These are phyloP conservation scores for Magnaporthiopsis incrustans DNA, from an alignment of 2,329 filamentous ascomycete species.

Conservation along the genomic window DNA sequence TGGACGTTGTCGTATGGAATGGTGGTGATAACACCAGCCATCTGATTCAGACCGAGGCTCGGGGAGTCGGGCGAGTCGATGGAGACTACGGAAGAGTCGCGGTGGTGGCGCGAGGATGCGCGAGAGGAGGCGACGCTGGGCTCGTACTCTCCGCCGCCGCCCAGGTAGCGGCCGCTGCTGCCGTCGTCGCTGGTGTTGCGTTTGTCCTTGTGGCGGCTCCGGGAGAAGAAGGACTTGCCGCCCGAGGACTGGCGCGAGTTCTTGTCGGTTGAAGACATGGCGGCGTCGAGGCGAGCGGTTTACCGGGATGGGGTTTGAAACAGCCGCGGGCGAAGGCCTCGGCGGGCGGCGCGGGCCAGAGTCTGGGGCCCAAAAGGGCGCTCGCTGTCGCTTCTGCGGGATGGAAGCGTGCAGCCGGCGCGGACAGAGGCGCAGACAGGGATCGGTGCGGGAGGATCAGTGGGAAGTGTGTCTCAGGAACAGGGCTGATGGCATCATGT, in stretches of 20 bases:
- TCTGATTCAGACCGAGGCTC: conserved; percentile 61
- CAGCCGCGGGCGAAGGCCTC: conserved; percentile 12
- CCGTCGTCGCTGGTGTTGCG: conserved; percentile 51
- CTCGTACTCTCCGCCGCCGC: conserved; percentile 47
- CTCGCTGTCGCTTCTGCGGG: conserved; percentile 7
- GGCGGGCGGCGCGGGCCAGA: neutral
- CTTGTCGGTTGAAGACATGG: conserved; percentile 64
- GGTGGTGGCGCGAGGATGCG: conserved; percentile 69
- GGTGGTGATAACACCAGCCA: conserved; percentile 75
- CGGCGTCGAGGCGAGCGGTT: conserved; percentile 10
- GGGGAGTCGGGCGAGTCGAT: conserved; percentile 59
- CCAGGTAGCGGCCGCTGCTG: conserved; percentile 34
- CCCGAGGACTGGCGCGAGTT: conserved; percentile 65
- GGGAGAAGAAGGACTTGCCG: conserved; percentile 72
- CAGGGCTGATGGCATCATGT: conserved; percentile 33
- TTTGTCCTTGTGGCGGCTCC: conserved; percentile 73
- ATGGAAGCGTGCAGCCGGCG: conserved; percentile 1
- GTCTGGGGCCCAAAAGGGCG: conserved; percentile 1
- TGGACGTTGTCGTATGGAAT: conserved; percentile 75
- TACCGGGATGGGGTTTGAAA: conserved; percentile 15
- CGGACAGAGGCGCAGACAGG: neutral
- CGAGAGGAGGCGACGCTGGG: conserved; percentile 57
- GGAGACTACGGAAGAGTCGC: conserved; percentile 64
- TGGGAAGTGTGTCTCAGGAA: conserved; percentile 31
- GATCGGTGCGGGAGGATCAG: conserved; percentile 16